phyloP scores from a whole-genome alignment of 2,329 filamentous ascomycete species.

The Colletotrichum tropicicola region DNA sequence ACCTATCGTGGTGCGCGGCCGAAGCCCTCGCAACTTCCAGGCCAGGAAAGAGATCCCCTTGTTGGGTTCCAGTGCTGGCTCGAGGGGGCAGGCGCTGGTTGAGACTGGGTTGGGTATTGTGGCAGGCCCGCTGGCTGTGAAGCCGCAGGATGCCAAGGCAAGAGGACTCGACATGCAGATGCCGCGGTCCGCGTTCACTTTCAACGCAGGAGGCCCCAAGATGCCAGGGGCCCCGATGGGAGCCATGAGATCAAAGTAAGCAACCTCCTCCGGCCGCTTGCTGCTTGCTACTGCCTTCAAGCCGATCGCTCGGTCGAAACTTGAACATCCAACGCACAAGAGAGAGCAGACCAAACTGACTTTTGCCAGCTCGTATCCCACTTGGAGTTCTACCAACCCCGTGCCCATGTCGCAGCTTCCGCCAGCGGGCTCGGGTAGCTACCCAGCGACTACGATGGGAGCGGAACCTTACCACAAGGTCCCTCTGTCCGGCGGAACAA shows the following conservation, averaged over 20 bases:
- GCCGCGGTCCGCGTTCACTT: slow-evolving; percentile 66
- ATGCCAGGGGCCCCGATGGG: slow-evolving; percentile 61
- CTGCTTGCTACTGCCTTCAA: background rate
- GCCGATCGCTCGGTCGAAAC: background rate
- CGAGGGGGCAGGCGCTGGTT: slow-evolving; percentile 79
- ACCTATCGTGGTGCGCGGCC: slow-evolving; percentile 91
- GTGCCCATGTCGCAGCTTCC: slow-evolving; percentile 59
- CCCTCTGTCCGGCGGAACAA: slow-evolving; percentile 56
- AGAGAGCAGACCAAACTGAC: slow-evolving; percentile 2
- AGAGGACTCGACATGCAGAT: slow-evolving; percentile 63
- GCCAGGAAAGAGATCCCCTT: slow-evolving; percentile 92
- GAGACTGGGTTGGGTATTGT: slow-evolving; percentile 70
- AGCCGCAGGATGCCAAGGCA: slow-evolving; percentile 63
- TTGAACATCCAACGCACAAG: background rate
- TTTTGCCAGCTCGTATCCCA: slow-evolving; percentile 60
- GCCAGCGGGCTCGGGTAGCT: slow-evolving; percentile 53
- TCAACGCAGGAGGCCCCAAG: slow-evolving; percentile 60
- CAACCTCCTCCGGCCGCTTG: slow-evolving; percentile 32
- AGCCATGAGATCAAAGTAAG: slow-evolving; percentile 67
- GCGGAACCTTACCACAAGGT: slow-evolving; percentile 63
- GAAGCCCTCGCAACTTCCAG: slow-evolving; percentile 95
- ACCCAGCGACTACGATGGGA: slow-evolving; percentile 60
- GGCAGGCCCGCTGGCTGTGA: slow-evolving; percentile 62
- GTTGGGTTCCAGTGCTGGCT: slow-evolving; percentile 78
- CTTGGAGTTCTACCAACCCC: slow-evolving; percentile 59